These are phyloP conservation scores for Gastrolobium bilobum DNA, from an alignment of 306 rosid genomes.

Conservation along the genomic window DNA sequence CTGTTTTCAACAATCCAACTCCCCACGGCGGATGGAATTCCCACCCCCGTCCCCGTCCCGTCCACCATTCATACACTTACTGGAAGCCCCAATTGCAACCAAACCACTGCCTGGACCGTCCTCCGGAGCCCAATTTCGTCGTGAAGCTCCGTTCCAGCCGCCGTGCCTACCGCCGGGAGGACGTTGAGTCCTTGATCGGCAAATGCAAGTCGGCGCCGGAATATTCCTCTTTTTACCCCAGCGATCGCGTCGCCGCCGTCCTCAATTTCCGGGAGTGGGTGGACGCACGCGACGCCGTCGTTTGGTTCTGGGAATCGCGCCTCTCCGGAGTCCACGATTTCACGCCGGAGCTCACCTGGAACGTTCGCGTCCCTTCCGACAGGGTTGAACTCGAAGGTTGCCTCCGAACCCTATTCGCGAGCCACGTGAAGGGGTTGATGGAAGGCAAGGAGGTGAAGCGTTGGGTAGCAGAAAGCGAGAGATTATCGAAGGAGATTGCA, in stretches of 20 bases:
- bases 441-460: conserved; percentile 68
- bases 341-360: conserved; percentile 53
- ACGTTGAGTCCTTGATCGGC: conserved; percentile 52
- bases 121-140: conserved; percentile 58
- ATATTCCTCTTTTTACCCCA: background rate
- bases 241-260: conserved; percentile 50
- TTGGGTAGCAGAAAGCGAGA: conserved; percentile 56
- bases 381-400: conserved; percentile 58
- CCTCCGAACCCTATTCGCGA: conserved; percentile 55
- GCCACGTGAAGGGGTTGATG: conserved; percentile 55
- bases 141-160: conserved; percentile 52
- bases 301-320: conserved; percentile 69
- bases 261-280: conserved; percentile 64
- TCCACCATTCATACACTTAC: background rate
- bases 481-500: conserved; percentile 48
- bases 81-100: conserved; percentile 23
- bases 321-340: conserved; percentile 61
- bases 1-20: conserved; percentile 9
- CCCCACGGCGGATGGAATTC: background rate
- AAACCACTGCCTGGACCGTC: conserved; percentile 30
- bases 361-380: conserved; percentile 59
- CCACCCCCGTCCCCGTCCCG: conserved; percentile 30
- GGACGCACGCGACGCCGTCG: conserved; percentile 67
- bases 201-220: conserved; percentile 57
- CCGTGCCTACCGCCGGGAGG: conserved; percentile 15